Evolutionary conservation across 2,329 filamentous ascomycete species (phyloP), one percentile per base, ranked within the genome.

Genomic region (Byssoonygena ceratinophila): DNA sequence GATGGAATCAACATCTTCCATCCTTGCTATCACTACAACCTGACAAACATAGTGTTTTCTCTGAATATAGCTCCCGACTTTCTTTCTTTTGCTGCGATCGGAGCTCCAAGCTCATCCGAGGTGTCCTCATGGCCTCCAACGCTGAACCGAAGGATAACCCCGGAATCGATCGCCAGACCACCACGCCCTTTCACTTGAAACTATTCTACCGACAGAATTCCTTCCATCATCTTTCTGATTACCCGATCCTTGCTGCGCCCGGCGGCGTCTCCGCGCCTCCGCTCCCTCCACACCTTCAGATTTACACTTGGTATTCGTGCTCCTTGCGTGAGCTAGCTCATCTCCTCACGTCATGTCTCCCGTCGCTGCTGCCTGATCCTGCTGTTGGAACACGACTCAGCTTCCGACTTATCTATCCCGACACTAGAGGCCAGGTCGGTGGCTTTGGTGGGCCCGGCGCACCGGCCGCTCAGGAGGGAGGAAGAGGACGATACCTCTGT

Each of bases 271-370:
- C 92, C 68, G 67, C 79, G 59, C 64, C 80, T 18, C 70, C 77
- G 48, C 76, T 86, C 20, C 81, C 83, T 47, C 73, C 83, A 6
- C 79, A 85, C 65, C 74, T 94, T 23, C 78, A 86, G 56, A 83
- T 96, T 61, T 90, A 96, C 74, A 90, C 89, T 53, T 94, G 88
- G 85, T 78, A 81, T 53, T 81, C 80, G 61, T 91, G 86, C 71
- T 88, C 85, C 2, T 77, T 97, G 22, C 76, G 78, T 59, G 89
- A 96, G 68, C 81, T 97, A 32, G 83, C 85, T 20, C 80, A 86
- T 53, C 82, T 91, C 51, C 78, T 97, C 53, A 80, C 81, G 25
- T 79, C 80, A 47, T 77, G 84, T 1, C 74, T 87, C 1, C 84
- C 86, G 0, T 71, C 74, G 1, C 71, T 88, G 18, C 77, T 95